Percentiles rank a stretch among this genome's conserved stretches.
phyloP scores from a whole-genome alignment of 75 land plant genomes.

The Selaginella moellendorffii region DNA sequence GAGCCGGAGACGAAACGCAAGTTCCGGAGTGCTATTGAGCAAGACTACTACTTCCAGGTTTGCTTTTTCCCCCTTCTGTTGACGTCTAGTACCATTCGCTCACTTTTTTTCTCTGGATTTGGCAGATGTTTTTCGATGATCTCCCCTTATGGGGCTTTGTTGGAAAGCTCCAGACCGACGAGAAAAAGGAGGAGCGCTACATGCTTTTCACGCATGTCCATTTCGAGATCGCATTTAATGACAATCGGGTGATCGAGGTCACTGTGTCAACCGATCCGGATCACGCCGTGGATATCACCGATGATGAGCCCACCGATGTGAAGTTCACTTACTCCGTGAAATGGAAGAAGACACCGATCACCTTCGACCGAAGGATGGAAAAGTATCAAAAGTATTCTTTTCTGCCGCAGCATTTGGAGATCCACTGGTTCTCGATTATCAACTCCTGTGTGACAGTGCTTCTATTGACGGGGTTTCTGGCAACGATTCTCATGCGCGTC shows the following conservation, averaged over 20 bases:
- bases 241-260: constrained; percentile 4
- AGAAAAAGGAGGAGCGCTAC: background rate
- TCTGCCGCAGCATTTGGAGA: constrained; percentile 10
- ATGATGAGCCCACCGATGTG: background rate
- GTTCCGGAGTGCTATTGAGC: constrained; percentile 49
- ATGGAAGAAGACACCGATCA: background rate
- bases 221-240: background rate
- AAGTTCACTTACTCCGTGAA: constrained; percentile 7
- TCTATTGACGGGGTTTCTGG: background rate
- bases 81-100: background rate
- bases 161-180: constrained; percentile 35
- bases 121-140: constrained; percentile 86
- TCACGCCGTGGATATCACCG: constrained; percentile 4
- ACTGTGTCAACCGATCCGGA: constrained; percentile 1
- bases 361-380: constrained; percentile 2
- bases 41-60: constrained; percentile 77
- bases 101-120: too few species aligned
- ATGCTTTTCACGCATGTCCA: background rate
- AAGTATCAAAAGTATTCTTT: constrained; percentile 10
- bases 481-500: background rate
- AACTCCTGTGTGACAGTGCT: background rate
- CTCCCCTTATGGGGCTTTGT: constrained; percentile 85
- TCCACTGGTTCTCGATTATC: constrained; percentile 7
- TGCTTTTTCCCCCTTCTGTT: background rate
- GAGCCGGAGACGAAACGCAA: constrained; percentile 26